Evolutionary conservation across 768 basidiomycete genomes (phyloP).

Genomic region (Chalciporus piperatus): DNA sequence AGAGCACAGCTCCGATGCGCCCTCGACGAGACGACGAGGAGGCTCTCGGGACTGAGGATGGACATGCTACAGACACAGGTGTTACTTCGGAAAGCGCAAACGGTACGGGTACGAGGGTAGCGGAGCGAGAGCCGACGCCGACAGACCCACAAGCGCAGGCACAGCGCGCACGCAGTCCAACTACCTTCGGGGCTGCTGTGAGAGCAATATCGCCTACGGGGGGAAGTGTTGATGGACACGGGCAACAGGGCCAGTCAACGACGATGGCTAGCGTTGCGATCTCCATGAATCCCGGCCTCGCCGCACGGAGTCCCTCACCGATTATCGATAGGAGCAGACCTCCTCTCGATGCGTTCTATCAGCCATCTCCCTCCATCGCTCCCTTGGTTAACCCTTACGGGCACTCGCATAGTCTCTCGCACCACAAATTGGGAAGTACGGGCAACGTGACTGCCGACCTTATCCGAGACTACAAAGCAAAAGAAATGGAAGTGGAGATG

Average conservation of each 20-base stretch:
- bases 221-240: slow-evolving; percentile 22
- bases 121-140: slow-evolving; percentile 57
- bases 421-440: slow-evolving; percentile 48
- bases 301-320: slow-evolving; percentile 57
- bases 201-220: slow-evolving; percentile 63
- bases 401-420: slow-evolving; percentile 38
- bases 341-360: slow-evolving; percentile 63
- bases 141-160: slow-evolving; percentile 35
- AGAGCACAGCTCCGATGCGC: slow-evolving; percentile 51
- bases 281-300: slow-evolving; percentile 44
- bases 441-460: slow-evolving; percentile 74
- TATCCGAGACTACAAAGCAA: slow-evolving; percentile 74
- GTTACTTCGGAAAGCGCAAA: slow-evolving; percentile 39
- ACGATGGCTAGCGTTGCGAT: slow-evolving; percentile 57
- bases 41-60: slow-evolving; percentile 45
- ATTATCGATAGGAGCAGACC: slow-evolving; percentile 52
- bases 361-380: slow-evolving; percentile 37
- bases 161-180: slow-evolving; percentile 58
- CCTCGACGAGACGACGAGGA: slow-evolving; percentile 45
- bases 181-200: slow-evolving; percentile 36
- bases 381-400: slow-evolving; percentile 49
- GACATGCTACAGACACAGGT: slow-evolving; percentile 44
- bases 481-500: slow-evolving; percentile 77
- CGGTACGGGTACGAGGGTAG: slow-evolving; percentile 25
- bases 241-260: slow-evolving; percentile 30